These are phyloP conservation scores for Blastobotrys arbuscula DNA, from an alignment of 1,139 yeast genomes.

Conservation along the genomic window DNA sequence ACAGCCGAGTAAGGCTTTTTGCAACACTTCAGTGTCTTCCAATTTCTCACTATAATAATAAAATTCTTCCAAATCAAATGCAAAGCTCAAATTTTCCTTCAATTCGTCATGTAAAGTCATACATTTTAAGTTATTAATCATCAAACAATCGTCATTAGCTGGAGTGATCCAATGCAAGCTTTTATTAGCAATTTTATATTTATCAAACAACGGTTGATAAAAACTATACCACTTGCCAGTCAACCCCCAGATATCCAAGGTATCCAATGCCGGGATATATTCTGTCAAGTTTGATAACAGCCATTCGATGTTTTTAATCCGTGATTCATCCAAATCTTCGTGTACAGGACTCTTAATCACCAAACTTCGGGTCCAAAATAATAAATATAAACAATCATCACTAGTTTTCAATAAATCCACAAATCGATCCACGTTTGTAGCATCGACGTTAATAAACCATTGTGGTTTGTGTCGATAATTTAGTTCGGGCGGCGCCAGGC, in stretches of 20 bases:
- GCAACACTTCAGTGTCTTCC: constrained; percentile 1
- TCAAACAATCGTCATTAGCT: constrained; percentile 3
- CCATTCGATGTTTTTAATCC: constrained; percentile 3
- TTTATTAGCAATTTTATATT: constrained; percentile 3
- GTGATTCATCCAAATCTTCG: not conserved
- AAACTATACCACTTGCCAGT: constrained; percentile 6
- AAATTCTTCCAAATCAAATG: constrained; percentile 13
- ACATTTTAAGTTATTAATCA: constrained; percentile 8
- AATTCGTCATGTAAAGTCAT: constrained; percentile 11
- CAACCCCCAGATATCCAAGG: constrained; percentile 12
- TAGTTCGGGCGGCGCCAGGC: constrained; percentile 11
- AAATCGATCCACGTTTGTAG: constrained; percentile 7
- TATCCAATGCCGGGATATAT: constrained; percentile 8
- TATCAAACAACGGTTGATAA: constrained; percentile 4
- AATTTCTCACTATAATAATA: constrained; percentile 3
- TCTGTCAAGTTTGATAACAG: constrained; percentile 3
- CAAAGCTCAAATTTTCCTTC: constrained; percentile 7
- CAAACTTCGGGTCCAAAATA: constrained; percentile 12
- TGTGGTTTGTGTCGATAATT: constrained; percentile 7
- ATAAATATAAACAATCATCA: constrained; percentile 4
- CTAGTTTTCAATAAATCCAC: not conserved
- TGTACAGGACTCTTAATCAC: constrained; percentile 10
- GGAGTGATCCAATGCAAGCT: constrained; percentile 10
- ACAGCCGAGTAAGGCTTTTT: constrained; percentile 5
- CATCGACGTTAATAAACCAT: constrained; percentile 10